A percentile compares a stretch with the other conserved stretches of the same genome.
Evolutionary conservation across 306 rosid species (phyloP).

Genomic region (Cucumis cinereus): DNA sequence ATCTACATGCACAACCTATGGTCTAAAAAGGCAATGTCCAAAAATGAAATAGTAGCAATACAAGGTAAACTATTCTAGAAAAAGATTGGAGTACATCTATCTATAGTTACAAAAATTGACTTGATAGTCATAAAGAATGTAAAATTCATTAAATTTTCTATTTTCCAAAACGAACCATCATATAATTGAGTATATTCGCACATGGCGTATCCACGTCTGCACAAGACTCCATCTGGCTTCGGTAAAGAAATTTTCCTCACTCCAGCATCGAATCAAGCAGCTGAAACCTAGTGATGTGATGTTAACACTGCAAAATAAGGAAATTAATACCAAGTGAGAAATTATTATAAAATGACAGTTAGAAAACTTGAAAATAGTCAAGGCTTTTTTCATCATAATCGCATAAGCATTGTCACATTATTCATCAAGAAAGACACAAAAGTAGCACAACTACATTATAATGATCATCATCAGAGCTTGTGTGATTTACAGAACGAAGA

Average conservation of each 20-base stretch:
- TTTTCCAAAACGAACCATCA: background rate
- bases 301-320: conserved; percentile 12
- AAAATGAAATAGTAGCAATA: background rate
- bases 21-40: background rate
- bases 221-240: background rate
- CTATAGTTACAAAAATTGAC: conserved; percentile 10
- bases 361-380: background rate
- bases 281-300: conserved; percentile 5
- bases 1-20: conserved; percentile 4
- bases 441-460: background rate
- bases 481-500: background rate
- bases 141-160: background rate
- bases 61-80: background rate
- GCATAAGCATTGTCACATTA: background rate
- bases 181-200: background rate
- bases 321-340: background rate
- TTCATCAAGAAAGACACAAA: background rate
- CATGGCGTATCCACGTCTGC: background rate
- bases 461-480: background rate
- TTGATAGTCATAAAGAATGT: conserved; percentile 1
- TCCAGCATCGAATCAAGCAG: background rate
- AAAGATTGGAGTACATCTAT: background rate
- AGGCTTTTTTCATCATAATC: no score
- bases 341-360: background rate
- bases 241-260: background rate